Base-by-base conservation (phyloP, 345 rosid species). In the Eucalyptus polybractea region DNA sequence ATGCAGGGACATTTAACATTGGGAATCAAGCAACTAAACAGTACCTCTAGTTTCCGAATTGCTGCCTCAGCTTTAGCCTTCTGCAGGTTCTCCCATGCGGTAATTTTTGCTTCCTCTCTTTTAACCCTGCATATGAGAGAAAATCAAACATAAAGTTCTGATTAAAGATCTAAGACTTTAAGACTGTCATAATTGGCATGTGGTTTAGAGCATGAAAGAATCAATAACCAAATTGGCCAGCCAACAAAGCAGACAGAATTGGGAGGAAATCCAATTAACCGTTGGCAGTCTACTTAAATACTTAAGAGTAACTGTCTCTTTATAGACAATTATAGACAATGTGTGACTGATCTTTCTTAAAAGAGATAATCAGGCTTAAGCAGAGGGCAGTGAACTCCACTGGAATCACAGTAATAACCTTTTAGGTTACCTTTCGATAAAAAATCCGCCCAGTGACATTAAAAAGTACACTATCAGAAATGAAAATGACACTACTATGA, bases 31-130 rank as follows among this genome's bases (percentile, higher is more conserved):
- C 47, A 90, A 89, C 86, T 90, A 90, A 89, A 90, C 88, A 54
- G 62, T 92, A 97, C 99, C 99, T 98, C 99, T 86, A 98, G 98
- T 92, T 98, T 98, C 90, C 97, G 91, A 80, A 98, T 95, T 89
- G 95, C 94, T 90, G 99, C 97, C 93, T 98, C 99, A 12, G 99
- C 99, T 91, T 98, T 97, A 27, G 99, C 99, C 93, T 94, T 98
- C 96, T 98, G 99, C 91, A 98, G 94, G 90, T 97, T 98, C 93
- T 98, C 98, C 99, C 99, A 98, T 24, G 98, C 98, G 33, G 90
- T 94, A 88, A 98, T 96, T 93, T 96, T 95, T 49, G 98, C 97
- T 94, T 98, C 98, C 91, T 96, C 99, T 58, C 96, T 96, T 92
- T 94, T 95, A 45, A 54, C 87, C 93, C 99, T 98, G 94, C 83